A percentile compares a stretch with the other conserved stretches of the same genome.
Evolutionary conservation across 345 rosid species (phyloP).

Genomic region (Gossypium raimondii): DNA sequence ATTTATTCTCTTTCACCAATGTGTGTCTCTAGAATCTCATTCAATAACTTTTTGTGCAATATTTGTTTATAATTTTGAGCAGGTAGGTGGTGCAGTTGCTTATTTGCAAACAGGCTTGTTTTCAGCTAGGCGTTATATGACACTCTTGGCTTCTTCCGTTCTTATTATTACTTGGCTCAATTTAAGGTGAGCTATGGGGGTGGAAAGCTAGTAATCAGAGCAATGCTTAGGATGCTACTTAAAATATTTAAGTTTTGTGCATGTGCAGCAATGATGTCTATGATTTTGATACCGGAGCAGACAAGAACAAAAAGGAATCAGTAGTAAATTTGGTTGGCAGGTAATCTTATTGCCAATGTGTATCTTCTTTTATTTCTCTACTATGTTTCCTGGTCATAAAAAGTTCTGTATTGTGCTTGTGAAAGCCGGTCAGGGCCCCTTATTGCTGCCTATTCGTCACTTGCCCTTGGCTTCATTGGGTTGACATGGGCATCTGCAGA

Average conservation of each 20-base stretch:
- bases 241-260: slow-evolving; percentile 22
- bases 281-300: slow-evolving; percentile 95
- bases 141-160: slow-evolving; percentile 67
- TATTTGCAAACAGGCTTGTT: slow-evolving; percentile 69
- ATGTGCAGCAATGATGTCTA: slow-evolving; percentile 87
- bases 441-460: slow-evolving; percentile 49
- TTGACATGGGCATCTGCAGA: slow-evolving; percentile 52
- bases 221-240: slow-evolving; percentile 12
- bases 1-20: not conserved
- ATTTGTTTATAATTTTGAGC: slow-evolving; percentile 11
- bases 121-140: slow-evolving; percentile 42
- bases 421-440: slow-evolving; percentile 67
- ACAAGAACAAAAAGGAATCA: slow-evolving; percentile 81
- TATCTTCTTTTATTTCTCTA: not conserved
- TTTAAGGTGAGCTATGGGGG: slow-evolving; percentile 49
- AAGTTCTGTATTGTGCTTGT: slow-evolving; percentile 16
- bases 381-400: not conserved
- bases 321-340: slow-evolving; percentile 80
- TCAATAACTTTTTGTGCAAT: slow-evolving; percentile 7
- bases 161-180: slow-evolving; percentile 83
- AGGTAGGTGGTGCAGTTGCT: slow-evolving; percentile 87
- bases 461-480: slow-evolving; percentile 55
- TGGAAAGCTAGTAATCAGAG: not conserved
- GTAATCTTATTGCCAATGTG: slow-evolving; percentile 32
- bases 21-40: not conserved